phyloP scores from a whole-genome alignment of 192 early-diverging fungal species.

The Globomyces pollinis-pini region DNA sequence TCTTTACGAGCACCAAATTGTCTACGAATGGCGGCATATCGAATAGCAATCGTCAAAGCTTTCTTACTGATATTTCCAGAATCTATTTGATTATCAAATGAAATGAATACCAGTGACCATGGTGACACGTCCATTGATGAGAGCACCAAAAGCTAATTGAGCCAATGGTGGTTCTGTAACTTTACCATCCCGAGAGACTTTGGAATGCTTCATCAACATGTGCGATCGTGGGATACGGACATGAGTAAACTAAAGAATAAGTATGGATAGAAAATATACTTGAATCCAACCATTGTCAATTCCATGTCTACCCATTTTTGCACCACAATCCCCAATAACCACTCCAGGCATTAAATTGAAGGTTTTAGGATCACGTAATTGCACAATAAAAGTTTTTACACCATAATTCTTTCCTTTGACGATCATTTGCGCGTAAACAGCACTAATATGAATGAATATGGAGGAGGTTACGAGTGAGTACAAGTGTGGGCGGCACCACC shows the following conservation, averaged over 20 bases:
- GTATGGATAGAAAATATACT: no score
- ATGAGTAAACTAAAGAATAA: no score
- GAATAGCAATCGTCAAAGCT: constrained; percentile 81
- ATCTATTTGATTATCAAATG: no score
- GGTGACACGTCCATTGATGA: constrained; percentile 74
- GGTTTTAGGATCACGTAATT: constrained; percentile 72
- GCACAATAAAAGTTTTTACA: constrained; percentile 84
- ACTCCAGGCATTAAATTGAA: constrained; percentile 74
- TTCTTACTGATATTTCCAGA: constrained; percentile 82
- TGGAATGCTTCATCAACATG: constrained; percentile 92
- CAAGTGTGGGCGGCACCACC: constrained; percentile 89
- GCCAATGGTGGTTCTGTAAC: constrained; percentile 74
- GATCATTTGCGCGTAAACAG: constrained; percentile 76
- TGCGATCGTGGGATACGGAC: constrained; percentile 82
- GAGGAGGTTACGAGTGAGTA: no score
- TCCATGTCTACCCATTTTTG: constrained; percentile 88
- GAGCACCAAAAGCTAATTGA: constrained; percentile 81
- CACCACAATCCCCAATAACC: constrained; percentile 85
- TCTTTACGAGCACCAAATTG: constrained; percentile 68
- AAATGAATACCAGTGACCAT: constrained; percentile 81
- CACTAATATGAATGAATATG: no score
- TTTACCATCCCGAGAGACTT: constrained; percentile 65
- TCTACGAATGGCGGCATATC: constrained; percentile 85
- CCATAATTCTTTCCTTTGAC: constrained; percentile 77
- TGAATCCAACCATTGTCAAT: constrained; percentile 92